Base-by-base conservation (phyloP, 83 land plant species). In the Thuja plicata region DNA sequence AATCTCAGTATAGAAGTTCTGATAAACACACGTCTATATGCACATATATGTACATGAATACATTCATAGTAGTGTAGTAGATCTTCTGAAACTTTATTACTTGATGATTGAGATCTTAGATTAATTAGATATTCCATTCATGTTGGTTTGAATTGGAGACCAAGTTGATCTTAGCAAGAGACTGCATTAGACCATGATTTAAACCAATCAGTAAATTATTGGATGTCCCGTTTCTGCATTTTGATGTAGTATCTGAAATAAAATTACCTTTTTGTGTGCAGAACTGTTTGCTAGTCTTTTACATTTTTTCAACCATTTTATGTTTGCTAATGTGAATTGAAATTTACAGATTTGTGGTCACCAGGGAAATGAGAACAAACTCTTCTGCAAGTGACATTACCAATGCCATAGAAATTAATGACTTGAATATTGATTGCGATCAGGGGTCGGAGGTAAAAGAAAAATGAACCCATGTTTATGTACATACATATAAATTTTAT, bases 371-470 rank as follows among this genome's bases (percentile, higher is more conserved):
- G 73, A 27, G 73, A 66, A 27, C 73, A 66, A 66, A 66, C 30
- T 80, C 84, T 21, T 41, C 46, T 80, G 46, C 84, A 40, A 80
- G 84, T 66, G 73, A 27, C 46, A 80, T 41, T 45, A 80, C 27
- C n/a, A 80, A 45, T 45, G 46, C 43, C 84, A 41, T 80, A 24
- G 84, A 80, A 80, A 41, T 80, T 80, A 45, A 41, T 41, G 84
- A 80, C n/a, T 80, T 45, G 40, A 80, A 21, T 41, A 40, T 80
- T 41, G 84, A 80, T 40, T 17, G 46, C 2, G 84, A 43, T 41
- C 84, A 80, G 84, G 84, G 48, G 24, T 80, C 84, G 43, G 84
- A 80, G 84, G 84, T 80, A 80, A 24, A 80, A 16, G 21, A 66
- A 27, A 24, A 80, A 21, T 41, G 3, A 80, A 80, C n/a, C 48